phyloP scores from a whole-genome alignment of 2,329 filamentous ascomycete species.

The Drechslerella coelobrocha region DNA sequence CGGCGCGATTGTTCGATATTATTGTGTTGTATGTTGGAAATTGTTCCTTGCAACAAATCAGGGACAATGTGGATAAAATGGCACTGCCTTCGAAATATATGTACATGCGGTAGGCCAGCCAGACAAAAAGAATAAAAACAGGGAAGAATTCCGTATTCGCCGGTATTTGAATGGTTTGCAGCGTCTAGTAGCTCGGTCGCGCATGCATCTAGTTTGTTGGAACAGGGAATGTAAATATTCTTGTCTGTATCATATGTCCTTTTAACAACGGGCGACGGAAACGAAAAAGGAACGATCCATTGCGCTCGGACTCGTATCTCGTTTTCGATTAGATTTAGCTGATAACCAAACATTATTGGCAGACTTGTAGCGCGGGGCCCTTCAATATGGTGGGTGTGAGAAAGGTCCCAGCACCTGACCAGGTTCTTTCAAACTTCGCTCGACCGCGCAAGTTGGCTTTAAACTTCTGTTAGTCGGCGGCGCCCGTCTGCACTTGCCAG shows the following conservation, averaged over 20 bases:
- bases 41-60: too few relatives aligned
- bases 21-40: slow-evolving; percentile 14
- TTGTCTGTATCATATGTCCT: slow-evolving; percentile 22
- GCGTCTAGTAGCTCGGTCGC: slow-evolving; percentile 24
- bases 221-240: slow-evolving; percentile 25
- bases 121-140: too few relatives aligned
- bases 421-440: slow-evolving; percentile 41
- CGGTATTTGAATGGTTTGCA: neutral
- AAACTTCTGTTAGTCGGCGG: neutral
- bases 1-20: slow-evolving; percentile 1
- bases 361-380: too few relatives aligned
- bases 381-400: too few relatives aligned
- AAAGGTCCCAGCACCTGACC: slow-evolving; percentile 41
- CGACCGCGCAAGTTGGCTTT: slow-evolving; percentile 21
- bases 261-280: too few relatives aligned
- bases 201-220: slow-evolving; percentile 17
- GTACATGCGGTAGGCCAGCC: too few relatives aligned
- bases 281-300: slow-evolving; percentile 9
- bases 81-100: too few relatives aligned
- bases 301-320: slow-evolving; percentile 34
- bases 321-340: slow-evolving; percentile 32
- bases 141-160: too few relatives aligned
- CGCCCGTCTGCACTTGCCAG: neutral
- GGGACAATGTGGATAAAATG: too few relatives aligned
- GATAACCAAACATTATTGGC: slow-evolving; percentile 13